Conservation (phyloP, 1,284 basidiomycete species). For the Heterobasidion irregulare region DNA sequence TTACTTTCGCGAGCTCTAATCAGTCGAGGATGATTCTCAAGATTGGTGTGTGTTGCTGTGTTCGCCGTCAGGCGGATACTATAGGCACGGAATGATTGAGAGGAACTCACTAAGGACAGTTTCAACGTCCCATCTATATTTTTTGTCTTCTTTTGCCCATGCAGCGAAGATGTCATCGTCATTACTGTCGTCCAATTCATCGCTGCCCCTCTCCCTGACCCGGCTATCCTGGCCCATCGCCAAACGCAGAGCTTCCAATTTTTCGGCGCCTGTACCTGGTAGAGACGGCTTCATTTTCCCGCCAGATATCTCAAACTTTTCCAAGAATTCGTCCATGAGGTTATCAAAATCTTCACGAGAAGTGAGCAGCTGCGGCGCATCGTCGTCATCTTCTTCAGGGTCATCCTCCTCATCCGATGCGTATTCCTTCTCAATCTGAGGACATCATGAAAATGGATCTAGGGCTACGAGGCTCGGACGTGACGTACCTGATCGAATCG, state of each 20-base stretch:
- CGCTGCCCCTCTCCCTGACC: constrained; percentile 29
- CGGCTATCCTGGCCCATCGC: constrained; percentile 69
- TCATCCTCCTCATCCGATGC: constrained; percentile 54
- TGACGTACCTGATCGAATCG: constrained; percentile 81
- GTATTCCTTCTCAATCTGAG: constrained; percentile 71
- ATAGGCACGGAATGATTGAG: neutral
- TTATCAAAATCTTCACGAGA: constrained; percentile 83
- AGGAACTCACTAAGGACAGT: constrained; percentile 75
- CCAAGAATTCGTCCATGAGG: constrained; percentile 93
- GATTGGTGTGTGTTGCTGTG: constrained; percentile 87
- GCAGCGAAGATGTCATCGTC: constrained; percentile 46
- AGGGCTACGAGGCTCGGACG: neutral
- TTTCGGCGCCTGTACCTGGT: constrained; percentile 62
- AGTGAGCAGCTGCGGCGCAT: constrained; percentile 69
- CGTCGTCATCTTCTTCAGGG: constrained; percentile 36
- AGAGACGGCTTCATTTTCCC: constrained; percentile 78
- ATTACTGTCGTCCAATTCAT: constrained; percentile 22
- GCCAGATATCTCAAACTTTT: constrained; percentile 88
- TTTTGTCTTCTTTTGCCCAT: constrained; percentile 52
- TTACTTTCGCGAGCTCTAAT: constrained; percentile 59
- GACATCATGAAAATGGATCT: neutral
- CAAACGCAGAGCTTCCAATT: constrained; percentile 71
- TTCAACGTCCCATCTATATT: constrained; percentile 91
- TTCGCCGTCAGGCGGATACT: neutral
- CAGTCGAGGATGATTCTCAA: constrained; percentile 89